Base-by-base conservation (phyloP, 2,329 filamentous ascomycete genomes). In the Diaporthe citri region DNA sequence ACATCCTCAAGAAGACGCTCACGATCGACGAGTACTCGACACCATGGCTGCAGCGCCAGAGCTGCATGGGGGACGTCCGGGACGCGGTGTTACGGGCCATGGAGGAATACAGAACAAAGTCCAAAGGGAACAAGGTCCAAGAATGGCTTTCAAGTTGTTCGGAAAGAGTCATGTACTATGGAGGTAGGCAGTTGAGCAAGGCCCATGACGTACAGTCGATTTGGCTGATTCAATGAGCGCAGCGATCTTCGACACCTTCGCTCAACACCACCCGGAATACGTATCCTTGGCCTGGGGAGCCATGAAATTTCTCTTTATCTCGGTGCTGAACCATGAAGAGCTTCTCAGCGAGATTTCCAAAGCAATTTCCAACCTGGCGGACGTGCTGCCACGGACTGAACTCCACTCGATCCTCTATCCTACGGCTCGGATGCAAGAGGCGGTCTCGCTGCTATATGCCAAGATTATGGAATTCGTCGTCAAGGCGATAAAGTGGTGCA, bases 401-500 rank as follows among this genome's bases (percentile, higher is more conserved):
- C 74, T 80, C 9, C 52, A 59, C 15, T 67, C 71, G 9, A 70
- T 76, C 2, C 72, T 80, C 0, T 80, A 80, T 48, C 78, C 78
- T 3, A 79, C 77, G 1, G 56, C 52, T 20, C 69, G 51, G 28
- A 79, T 80, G 77, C 46, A 74, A n/a, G 41, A 77, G 52, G 75
- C 77, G 3, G 69, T 80, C 3, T 72, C 79, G 1, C 31, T 57
- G 22, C 28, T 80, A 1, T 80, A 80, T 66, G 75, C 76, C 28
- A 66, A 78, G 10, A 77, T 80, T 43, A 77, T 80, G 25, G 43
- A 78, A 17, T 80, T 80, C 31, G 66, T 79, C 4, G 59, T 77
- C 12, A 69, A 72, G 36, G 75, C 78, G 20, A 60, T 77, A 4
- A 75, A 72, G 10, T 80, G 79, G 79, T 80, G 77, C 66, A 75